A percentile compares a stretch with the other conserved stretches of the same genome.
Conservation (phyloP, 2,329 filamentous ascomycete species). For the Stachybotrys chartarum region DNA sequence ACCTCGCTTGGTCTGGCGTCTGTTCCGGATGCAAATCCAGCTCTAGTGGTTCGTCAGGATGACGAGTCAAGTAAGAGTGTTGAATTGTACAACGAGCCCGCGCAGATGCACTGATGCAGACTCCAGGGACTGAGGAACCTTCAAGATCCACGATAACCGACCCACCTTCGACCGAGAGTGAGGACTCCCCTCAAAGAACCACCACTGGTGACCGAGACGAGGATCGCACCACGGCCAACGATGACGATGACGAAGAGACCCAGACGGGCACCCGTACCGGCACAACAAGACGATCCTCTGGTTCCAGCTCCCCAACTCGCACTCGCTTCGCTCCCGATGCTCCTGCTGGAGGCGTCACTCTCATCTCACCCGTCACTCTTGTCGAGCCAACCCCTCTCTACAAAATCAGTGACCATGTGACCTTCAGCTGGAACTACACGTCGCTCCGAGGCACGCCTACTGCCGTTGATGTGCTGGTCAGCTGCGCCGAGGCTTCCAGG, state of each 20-base stretch:
- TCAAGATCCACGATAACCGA: background rate
- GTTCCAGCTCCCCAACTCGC: conserved; percentile 12
- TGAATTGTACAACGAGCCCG: background rate
- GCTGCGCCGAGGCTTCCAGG: conserved; percentile 42
- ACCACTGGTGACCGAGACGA: background rate
- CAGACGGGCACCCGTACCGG: background rate
- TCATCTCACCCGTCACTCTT: conserved; percentile 43
- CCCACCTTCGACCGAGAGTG: background rate
- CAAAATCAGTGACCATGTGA: conserved; percentile 53
- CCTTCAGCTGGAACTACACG: conserved; percentile 61
- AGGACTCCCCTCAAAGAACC: background rate
- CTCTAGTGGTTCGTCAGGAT: conserved; percentile 44
- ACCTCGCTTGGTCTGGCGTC: conserved; percentile 45
- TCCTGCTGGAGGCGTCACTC: conserved; percentile 42
- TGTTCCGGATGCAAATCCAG: conserved; percentile 41
- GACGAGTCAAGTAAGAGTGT: conserved; percentile 13
- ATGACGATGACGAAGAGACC: conserved; percentile 2
- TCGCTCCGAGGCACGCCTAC: conserved; percentile 49
- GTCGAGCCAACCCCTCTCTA: conserved; percentile 41
- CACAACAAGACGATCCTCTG: background rate
- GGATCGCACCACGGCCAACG: conserved; percentile 29
- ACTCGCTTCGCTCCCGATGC: conserved; percentile 37
- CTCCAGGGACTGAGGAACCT: background rate
- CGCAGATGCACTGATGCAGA: background rate
- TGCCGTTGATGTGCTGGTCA: conserved; percentile 52